Base-by-base conservation (phyloP, 805 yeast genomes). In the Priceomyces carsonii region DNA sequence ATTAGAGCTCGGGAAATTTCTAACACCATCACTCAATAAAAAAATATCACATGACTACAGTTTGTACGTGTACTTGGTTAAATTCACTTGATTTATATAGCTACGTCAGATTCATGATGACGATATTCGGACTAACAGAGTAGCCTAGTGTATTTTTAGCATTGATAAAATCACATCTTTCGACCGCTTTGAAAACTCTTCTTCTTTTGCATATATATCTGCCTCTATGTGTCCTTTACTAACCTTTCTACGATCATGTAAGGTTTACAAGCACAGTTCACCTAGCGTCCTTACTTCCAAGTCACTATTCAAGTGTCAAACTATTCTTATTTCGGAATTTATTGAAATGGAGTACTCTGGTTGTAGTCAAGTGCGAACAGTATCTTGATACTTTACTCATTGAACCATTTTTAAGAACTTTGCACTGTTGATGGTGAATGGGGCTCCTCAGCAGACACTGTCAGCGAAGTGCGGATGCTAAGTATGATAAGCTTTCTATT, bases 241-340 rank as follows among this genome's bases (percentile, higher is more conserved):
- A 85, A 79, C 38, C 95, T 62, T 4, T 63, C 53, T 14, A 78
- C 61, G n/a, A 80, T 76, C 5, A 57, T 51, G 0, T 51, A 59
- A 57, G 63, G 18, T 68, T 71, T 5, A 75, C 69, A 8, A 63
- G 53, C 5, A 83, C 69, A 39, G 70, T 66, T 74, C 75, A 75
- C 16, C 63, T 53, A 29, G 74, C 66, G 29, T 59, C 52, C 59
- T 53, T 86, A 86, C 26, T 80, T 61, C 0, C 95, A 95, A 51
- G 86, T 95, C 29, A 84, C 48, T 2, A 86, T 67, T 3, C n/a
- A n/a, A n/a, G n/a, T n/a, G n/a, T n/a, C n/a, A n/a, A n/a, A 86
- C 57, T 2, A 85, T 70, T 39, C 77, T 61, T 4, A 77, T 67
- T 2, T 51, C 57, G 0, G 75, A 59, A 2, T 58, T 49, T 1